A percentile compares a stretch with the other conserved stretches of the same genome.
These are phyloP conservation scores for Penicillium atrosanguineum DNA, from an alignment of 495 filamentous ascomycete species.

Conservation along the genomic window DNA sequence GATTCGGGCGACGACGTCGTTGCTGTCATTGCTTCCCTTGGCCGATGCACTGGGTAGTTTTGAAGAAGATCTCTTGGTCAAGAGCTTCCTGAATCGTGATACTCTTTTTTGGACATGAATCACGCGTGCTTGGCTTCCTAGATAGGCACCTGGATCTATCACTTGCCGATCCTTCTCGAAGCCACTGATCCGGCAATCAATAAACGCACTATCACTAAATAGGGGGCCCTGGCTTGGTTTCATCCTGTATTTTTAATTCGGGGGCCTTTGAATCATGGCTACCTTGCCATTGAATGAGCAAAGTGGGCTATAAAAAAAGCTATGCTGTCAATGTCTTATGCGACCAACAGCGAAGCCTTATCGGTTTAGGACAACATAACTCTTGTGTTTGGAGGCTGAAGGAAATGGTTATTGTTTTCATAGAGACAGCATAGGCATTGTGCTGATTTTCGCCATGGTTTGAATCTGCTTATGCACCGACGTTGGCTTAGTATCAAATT, in stretches of 20 bases:
- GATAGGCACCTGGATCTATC: no score
- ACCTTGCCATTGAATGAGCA: background rate
- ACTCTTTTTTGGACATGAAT: no score
- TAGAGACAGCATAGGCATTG: background rate
- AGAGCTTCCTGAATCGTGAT: slow-evolving; percentile 8
- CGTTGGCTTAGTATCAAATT: background rate
- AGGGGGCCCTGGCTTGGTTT: background rate
- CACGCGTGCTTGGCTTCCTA: no score
- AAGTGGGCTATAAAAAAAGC: background rate
- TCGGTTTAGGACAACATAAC: background rate
- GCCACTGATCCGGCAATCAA: background rate
- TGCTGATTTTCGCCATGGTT: background rate
- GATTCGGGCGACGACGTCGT: slow-evolving; percentile 25
- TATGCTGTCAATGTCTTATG: background rate
- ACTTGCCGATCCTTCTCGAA: no score
- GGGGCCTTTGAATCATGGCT: background rate
- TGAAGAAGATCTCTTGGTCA: background rate
- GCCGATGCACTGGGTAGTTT: background rate
- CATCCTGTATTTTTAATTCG: background rate
- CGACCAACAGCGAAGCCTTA: background rate
- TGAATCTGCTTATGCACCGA: background rate
- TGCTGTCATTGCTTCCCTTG: slow-evolving; percentile 4
- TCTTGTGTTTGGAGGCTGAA: background rate
- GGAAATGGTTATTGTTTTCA: background rate
- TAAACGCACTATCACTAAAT: slow-evolving; percentile 11